Evolutionary conservation across 2,329 filamentous ascomycete genomes (phyloP).

Genomic region (Penicillium sp.): DNA sequence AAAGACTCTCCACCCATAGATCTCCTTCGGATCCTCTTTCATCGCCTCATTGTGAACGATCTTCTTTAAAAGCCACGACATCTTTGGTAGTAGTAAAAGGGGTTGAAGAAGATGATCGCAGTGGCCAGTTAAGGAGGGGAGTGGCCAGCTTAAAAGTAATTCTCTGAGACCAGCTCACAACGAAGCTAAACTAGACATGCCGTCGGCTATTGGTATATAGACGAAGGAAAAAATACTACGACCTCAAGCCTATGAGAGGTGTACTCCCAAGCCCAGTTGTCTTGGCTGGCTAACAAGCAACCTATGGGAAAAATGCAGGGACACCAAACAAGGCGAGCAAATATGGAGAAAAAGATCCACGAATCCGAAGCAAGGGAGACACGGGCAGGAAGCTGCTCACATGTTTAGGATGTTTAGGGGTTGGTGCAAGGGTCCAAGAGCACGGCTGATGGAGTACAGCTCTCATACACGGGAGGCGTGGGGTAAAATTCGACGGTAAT

Average conservation of each 20-base stretch:
- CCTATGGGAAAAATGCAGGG: conserved; percentile 5
- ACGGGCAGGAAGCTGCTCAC: conserved; percentile 1
- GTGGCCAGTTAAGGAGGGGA: conserved; percentile 11
- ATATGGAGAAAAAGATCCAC: conserved; percentile 20
- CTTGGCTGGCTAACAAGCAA: conserved; percentile 6
- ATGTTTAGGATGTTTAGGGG: neutral
- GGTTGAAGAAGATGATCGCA: conserved; percentile 17
- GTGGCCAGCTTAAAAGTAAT: neutral
- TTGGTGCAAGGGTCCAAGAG: neutral
- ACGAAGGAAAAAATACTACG: neutral
- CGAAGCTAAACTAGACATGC: neutral
- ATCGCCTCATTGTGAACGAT: conserved; percentile 70
- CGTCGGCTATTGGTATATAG: conserved; percentile 11
- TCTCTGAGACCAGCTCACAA: neutral
- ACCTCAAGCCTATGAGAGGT: conserved; percentile 2
- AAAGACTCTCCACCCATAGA: conserved; percentile 69
- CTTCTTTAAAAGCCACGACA: conserved; percentile 50
- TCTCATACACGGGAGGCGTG: neutral
- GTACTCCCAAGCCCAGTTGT: conserved; percentile 2
- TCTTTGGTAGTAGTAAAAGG: conserved; percentile 23
- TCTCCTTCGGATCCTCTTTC: conserved; percentile 63
- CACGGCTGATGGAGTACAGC: neutral
- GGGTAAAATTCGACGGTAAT: neutral
- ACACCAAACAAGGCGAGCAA: conserved; percentile 12
- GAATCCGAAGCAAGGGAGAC: conserved; percentile 15